phyloP scores from a whole-genome alignment of 768 basidiomycete genomes.

The Chiua virens region DNA sequence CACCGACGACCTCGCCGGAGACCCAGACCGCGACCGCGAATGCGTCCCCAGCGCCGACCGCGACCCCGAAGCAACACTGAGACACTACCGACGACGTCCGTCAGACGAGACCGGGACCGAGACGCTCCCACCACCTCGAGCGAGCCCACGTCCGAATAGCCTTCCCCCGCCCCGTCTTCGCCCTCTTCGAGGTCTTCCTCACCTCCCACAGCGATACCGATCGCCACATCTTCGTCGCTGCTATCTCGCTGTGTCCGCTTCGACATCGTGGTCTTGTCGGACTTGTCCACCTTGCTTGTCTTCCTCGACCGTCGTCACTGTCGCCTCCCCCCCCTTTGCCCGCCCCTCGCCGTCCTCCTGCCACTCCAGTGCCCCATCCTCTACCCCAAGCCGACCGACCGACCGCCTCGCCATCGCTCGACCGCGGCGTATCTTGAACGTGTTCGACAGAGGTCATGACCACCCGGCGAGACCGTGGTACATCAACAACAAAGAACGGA shows the following conservation, averaged over 20 bases:
- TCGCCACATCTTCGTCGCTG: neutral
- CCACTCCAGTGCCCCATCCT: neutral
- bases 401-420: neutral
- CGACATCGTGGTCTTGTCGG: too few species aligned
- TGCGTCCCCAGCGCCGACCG: conserved; percentile 7
- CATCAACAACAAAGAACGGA: too few species aligned
- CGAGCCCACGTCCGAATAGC: too few species aligned
- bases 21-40: conserved; percentile 7
- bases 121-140: too few species aligned
- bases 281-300: neutral
- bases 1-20: conserved; percentile 18
- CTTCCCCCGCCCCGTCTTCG: neutral
- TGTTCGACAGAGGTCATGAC: conserved; percentile 30
- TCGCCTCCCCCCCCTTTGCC: neutral
- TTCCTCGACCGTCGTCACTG: conserved; percentile 13
- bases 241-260: neutral
- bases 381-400: neutral
- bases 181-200: neutral
- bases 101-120: too few species aligned
- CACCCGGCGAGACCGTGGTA: neutral
- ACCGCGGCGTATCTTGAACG: neutral
- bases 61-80: neutral
- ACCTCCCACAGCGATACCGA: too few species aligned
- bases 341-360: neutral
- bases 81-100: neutral